A percentile compares a stretch with the other conserved stretches of the same genome.
These are phyloP conservation scores for Sordariomycetes sp. DNA, from an alignment of 2,329 filamentous ascomycete genomes.

Conservation along the genomic window DNA sequence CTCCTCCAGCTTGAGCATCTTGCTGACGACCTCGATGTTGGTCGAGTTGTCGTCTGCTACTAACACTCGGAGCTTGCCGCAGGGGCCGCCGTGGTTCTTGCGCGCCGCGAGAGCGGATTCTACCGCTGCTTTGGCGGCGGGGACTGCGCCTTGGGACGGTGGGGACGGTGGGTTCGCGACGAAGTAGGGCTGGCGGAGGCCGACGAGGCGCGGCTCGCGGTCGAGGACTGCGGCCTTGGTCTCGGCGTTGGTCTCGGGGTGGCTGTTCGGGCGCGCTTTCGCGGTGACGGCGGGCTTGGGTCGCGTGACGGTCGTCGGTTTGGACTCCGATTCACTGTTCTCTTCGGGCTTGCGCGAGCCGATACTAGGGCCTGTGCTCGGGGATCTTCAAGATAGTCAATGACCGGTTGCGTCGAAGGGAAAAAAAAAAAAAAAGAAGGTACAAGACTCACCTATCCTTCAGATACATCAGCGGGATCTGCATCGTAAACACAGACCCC, in stretches of 20 bases:
- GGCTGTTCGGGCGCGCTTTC: constrained; percentile 12
- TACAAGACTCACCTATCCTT: constrained; percentile 35
- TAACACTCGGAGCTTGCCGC: constrained; percentile 59
- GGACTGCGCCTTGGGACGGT: constrained; percentile 29
- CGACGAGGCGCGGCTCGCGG: constrained; percentile 65
- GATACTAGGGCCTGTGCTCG: constrained; percentile 40
- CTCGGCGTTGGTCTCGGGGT: constrained; percentile 11
- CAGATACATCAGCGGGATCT: constrained; percentile 67
- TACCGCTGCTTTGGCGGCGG: constrained; percentile 42
- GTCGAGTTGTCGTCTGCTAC: constrained; percentile 62
- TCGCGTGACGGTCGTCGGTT: background rate
- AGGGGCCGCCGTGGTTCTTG: constrained; percentile 42
- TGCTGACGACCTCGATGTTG: constrained; percentile 44
- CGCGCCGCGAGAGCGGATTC: constrained; percentile 51
- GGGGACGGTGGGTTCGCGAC: constrained; percentile 18
- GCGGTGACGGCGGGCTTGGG: constrained; percentile 5
- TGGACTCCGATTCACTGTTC: background rate
- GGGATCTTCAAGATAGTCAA: constrained; percentile 20
- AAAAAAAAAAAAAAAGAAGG: background rate
- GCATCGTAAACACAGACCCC: constrained; percentile 72
- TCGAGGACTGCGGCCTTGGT: constrained; percentile 38
- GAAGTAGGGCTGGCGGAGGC: constrained; percentile 75
- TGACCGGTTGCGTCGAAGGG: constrained; percentile 3
- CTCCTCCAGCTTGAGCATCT: constrained; percentile 61
- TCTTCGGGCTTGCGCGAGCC: constrained; percentile 24